Evolutionary conservation across 2,329 filamentous ascomycete species (phyloP).

Genomic region (Sarocladiaceae sp.): DNA sequence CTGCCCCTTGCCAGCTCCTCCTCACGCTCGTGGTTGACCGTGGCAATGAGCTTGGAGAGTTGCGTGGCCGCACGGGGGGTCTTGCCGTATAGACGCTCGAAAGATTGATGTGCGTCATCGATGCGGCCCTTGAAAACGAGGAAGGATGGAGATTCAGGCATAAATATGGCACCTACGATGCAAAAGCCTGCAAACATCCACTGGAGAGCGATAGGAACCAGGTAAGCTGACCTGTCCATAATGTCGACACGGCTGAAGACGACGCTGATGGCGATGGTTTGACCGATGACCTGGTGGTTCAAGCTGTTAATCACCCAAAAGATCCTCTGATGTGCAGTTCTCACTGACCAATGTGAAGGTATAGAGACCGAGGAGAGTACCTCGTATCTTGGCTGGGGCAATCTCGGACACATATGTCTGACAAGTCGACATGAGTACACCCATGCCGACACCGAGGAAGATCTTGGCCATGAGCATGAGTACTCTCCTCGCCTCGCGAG

Average conservation of each 20-base stretch:
- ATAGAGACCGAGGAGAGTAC: too few species aligned
- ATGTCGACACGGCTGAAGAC: not conserved
- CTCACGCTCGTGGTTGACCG: not conserved
- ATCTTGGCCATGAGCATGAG: too few species aligned
- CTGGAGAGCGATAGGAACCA: not conserved
- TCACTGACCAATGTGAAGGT: too few species aligned
- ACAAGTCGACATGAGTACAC: too few species aligned
- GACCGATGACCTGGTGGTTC: too few species aligned
- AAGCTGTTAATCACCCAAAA: too few species aligned
- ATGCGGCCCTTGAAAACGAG: not conserved
- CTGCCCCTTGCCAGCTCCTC: not conserved
- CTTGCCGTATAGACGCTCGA: not conserved
- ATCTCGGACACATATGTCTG: too few species aligned
- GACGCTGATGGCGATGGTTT: not conserved
- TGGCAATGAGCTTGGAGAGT: not conserved
- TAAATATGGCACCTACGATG: not conserved
- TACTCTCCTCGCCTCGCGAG: too few species aligned
- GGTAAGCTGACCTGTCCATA: not conserved
- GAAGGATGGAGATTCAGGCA: slow-evolving; percentile 4
- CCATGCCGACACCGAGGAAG: too few species aligned
- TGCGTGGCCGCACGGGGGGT: not conserved
- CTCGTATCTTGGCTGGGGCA: too few species aligned
- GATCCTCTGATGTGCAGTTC: too few species aligned
- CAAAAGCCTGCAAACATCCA: not conserved
- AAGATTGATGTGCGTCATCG: not conserved